Evolutionary conservation across 306 rosid genomes (phyloP).

Genomic region (Castanea mollissima): DNA sequence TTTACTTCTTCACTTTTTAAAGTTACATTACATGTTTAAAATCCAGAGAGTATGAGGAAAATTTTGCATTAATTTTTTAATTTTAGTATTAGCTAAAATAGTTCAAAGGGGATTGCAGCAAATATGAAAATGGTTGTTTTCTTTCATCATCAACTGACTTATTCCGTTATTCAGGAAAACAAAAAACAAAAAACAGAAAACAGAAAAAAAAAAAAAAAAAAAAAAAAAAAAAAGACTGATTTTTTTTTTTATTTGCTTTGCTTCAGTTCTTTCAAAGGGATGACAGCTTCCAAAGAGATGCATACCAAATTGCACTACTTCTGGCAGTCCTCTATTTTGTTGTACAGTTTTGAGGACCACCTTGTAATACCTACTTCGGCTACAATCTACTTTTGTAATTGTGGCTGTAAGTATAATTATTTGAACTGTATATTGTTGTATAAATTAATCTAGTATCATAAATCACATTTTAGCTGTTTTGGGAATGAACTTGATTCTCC

Average conservation of each 20-base stretch:
- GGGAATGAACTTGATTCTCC: not conserved
- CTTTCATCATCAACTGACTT: not conserved
- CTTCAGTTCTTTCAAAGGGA: conserved; percentile 84
- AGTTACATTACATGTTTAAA: too few species aligned
- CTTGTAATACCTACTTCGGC: conserved; percentile 33
- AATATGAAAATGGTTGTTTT: not conserved
- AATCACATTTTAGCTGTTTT: not conserved
- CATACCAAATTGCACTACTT: conserved; percentile 71
- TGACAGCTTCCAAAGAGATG: conserved; percentile 77
- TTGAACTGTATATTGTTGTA: not conserved
- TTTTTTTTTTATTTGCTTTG: not conserved
- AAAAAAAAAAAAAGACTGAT: too few species aligned
- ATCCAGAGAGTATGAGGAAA: too few species aligned
- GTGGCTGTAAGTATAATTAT: not conserved
- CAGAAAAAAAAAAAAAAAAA: too few species aligned
- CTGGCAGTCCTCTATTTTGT: conserved; percentile 74
- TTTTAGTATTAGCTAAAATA: too few species aligned
- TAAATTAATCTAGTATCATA: not conserved
- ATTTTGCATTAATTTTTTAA: too few species aligned
- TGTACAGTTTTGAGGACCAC: conserved; percentile 73
- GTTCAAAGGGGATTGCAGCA: too few species aligned
- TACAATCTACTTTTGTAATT: not conserved
- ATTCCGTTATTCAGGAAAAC: not conserved
- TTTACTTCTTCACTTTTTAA: too few species aligned
- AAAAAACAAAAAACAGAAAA: too few species aligned